Base-by-base conservation (phyloP, 129 eudicot genomes). In the Scalesia atractyloides region DNA sequence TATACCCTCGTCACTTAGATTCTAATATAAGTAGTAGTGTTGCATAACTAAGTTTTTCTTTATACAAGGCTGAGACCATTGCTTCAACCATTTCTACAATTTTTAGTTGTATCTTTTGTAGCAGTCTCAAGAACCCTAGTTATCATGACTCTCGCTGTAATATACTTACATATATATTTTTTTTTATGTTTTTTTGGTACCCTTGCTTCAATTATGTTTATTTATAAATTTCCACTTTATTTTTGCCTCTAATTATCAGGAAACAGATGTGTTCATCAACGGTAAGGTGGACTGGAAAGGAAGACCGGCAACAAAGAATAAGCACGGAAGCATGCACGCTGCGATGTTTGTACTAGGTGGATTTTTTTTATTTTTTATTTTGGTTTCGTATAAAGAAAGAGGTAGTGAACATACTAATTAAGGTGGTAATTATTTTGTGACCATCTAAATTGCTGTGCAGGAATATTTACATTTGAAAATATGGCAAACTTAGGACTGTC, bases 281-380 rank as follows among this genome's bases (percentile, higher is more conserved):
- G 94, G 96, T 50, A 90, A 87, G 82, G 91, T 83, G 43, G 87
- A 90, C 39, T 87, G 96, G 96, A 90, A 73, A 77, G 96, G 96
- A 76, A 79, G 80, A 81, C 33, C 79, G 13, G 96, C 86, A 3
- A 64, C 63, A 59, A 83, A 74, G 66, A 77, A 74, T 5, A 79
- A 79, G 70, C 96, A 89, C 66, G 96, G 96, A 67, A 94, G 96
- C 75, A 72, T 74, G 73, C 57, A 63, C 20, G 60, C 73, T 60
- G 75, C 91, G 24, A 26, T 72, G 12, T 64, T 72, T 54, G 54
- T 90, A 37, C 49, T 90, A 72, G 87, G 93, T 90, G 73, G 44
- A 22, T 15, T 39, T 39, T n/a, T n/a, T n/a, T n/a, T n/a, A n/a
- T n/a, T n/a, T n/a, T n/a, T n/a, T n/a, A n/a, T n/a, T n/a, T n/a